Evolutionary conservation across 2,329 filamentous ascomycete species (phyloP).

Genomic region (Immersiporthe knoxdaviesiana): DNA sequence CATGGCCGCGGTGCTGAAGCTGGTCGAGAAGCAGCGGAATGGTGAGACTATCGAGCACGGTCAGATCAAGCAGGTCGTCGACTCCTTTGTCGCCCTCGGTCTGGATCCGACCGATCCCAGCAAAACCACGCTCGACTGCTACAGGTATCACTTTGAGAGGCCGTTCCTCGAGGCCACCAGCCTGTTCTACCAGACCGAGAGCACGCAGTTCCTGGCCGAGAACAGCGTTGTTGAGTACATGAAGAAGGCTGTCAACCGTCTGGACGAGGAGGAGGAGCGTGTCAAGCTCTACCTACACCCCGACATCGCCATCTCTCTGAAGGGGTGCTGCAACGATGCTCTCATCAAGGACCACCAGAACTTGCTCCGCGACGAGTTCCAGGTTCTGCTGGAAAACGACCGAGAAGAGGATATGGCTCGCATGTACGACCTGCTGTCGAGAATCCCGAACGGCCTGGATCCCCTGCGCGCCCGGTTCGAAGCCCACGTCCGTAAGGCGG

Average conservation of each 20-base stretch:
- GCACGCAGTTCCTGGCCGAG: constrained; percentile 90
- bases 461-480: constrained; percentile 88
- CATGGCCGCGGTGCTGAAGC: constrained; percentile 91
- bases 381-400: constrained; percentile 89
- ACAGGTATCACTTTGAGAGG: constrained; percentile 87
- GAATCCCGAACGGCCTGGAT: constrained; percentile 89
- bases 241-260: constrained; percentile 93
- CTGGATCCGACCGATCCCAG: constrained; percentile 90
- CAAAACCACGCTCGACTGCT: constrained; percentile 94
- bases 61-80: constrained; percentile 95
- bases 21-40: constrained; percentile 95
- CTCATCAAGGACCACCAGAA: constrained; percentile 86
- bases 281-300: constrained; percentile 89
- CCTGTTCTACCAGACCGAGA: constrained; percentile 88
- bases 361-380: constrained; percentile 93
- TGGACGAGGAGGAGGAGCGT: constrained; percentile 92
- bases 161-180: constrained; percentile 87
- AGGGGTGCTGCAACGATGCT: constrained; percentile 84
- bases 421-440: constrained; percentile 90
- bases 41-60: constrained; percentile 97
- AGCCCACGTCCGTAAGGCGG: constrained; percentile 87
- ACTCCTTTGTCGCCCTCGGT: constrained; percentile 93
- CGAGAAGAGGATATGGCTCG: constrained; percentile 92
- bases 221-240: constrained; percentile 99
- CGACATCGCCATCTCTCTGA: constrained; percentile 83